These are phyloP conservation scores for Rubia yunnanensis DNA, from an alignment of 257 asterid genomes.

Conservation along the genomic window DNA sequence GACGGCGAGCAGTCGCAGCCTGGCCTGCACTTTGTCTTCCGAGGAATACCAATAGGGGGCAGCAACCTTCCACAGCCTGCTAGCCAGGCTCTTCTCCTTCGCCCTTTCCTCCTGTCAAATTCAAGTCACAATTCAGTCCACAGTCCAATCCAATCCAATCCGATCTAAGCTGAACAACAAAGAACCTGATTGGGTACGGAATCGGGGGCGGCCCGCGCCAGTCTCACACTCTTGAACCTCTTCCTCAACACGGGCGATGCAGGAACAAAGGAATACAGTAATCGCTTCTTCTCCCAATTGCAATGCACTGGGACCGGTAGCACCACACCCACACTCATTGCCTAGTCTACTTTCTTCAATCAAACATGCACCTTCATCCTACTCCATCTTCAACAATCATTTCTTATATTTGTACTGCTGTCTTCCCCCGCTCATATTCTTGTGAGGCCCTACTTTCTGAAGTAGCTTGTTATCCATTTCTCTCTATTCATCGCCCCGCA, in stretches of 20 bases:
- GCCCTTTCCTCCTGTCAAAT: neutral
- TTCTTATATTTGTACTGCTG: too few relatives aligned
- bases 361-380: too few relatives aligned
- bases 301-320: neutral
- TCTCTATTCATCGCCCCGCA: too few relatives aligned
- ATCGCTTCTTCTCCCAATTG: neutral
- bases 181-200: neutral
- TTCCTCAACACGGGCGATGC: neutral
- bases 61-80: constrained; percentile 82
- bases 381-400: too few relatives aligned
- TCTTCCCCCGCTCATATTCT: too few relatives aligned
- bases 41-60: constrained; percentile 89
- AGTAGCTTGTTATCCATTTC: too few relatives aligned
- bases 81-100: constrained; percentile 26
- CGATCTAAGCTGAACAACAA: neutral
- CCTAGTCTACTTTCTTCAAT: neutral
- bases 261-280: neutral
- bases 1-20: constrained; percentile 65
- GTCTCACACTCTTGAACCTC: neutral
- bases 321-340: neutral
- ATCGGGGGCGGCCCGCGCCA: neutral
- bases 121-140: too few relatives aligned
- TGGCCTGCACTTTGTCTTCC: constrained; percentile 62
- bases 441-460: too few relatives aligned
- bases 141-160: neutral